Conservation (phyloP, 148 eudicot genomes). For the Agrostemma githago region DNA sequence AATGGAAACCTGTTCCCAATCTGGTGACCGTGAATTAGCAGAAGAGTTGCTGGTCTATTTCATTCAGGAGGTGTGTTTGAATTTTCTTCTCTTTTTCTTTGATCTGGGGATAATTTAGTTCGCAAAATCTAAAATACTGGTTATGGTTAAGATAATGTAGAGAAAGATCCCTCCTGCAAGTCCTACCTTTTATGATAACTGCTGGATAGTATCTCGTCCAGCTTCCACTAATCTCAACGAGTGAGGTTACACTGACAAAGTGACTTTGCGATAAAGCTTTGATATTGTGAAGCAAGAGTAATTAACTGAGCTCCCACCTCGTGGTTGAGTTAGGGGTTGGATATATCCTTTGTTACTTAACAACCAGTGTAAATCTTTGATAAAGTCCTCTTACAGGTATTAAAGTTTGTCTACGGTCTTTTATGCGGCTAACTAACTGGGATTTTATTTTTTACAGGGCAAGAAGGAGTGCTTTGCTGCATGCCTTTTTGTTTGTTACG, state of each 20-base stretch:
- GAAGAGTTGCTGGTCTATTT: conserved; percentile 94
- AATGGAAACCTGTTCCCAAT: conserved; percentile 97
- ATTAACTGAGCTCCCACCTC: neutral
- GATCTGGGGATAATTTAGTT: neutral
- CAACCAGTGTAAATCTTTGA: neutral
- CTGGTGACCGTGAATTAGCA: conserved; percentile 97
- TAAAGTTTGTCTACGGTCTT: neutral
- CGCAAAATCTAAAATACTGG: neutral
- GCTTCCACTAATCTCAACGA: conserved; percentile 4
- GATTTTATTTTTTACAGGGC: conserved; percentile 50
- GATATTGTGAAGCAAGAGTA: neutral
- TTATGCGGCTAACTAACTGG: conserved; percentile 15
- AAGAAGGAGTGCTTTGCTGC: conserved; percentile 98
- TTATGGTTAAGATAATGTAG: neutral
- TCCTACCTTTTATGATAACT: neutral
- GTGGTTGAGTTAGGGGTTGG: neutral
- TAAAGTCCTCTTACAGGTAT: neutral
- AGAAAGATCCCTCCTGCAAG: neutral
- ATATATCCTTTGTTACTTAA: neutral
- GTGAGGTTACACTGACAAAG: neutral
- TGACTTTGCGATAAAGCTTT: neutral
- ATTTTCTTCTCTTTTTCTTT: neutral
- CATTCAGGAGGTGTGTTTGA: conserved; percentile 64
- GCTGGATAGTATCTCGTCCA: neutral
- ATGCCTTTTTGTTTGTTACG: conserved; percentile 91